Base-by-base conservation (phyloP, 768 basidiomycete species). In the Coprinopsis sp. region DNA sequence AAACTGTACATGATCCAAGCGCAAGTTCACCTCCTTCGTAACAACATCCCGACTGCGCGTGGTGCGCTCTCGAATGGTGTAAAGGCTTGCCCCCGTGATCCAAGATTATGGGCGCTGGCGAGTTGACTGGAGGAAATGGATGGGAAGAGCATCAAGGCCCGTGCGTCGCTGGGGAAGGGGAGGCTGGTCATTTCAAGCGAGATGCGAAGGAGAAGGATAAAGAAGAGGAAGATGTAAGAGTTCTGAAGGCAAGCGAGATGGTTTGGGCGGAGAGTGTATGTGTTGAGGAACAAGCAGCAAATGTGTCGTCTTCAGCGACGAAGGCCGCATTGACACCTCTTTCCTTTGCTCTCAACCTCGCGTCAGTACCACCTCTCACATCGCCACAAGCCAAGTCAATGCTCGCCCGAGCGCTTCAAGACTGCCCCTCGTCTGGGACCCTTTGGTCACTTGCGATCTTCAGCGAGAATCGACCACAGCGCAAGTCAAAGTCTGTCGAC, bases 1-100 rank as follows among this genome's bases (percentile, higher is more conserved):
- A 98, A 98, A 67, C 66, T 97, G 1, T 94, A 99, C 69, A 91
- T 97, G 90, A 87, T 98, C 52, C 89, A 97, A 68, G 95, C 92
- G 1, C 95, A 97, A 59, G 92, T 98, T 12, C 74, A 84, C 52
- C 18, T 19, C 3, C 78, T 87, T 52, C 66, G 77, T 18, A 70
- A 72, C n/a, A 77, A 87, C 43, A 68, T 73, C 37, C 39, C 79
- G 4, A 74, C 74, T 2, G 91, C 93, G 0, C 82, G 95, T 12
- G 80, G 81, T 2, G 81, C 93, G 1, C 96, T 79, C 59, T 80
- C 90, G 0, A 77, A 84, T 4, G 96, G 93, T 0, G 69, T 90
- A 61, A 94, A 92, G 65, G 79, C 82, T 1, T 91, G 88, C 52
- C 87, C 95, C 1, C 91, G 90, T 57, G 84, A 88, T 25, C 76